phyloP scores from a whole-genome alignment of 495 filamentous ascomycete genomes.

The Aspergillus cristatus region DNA sequence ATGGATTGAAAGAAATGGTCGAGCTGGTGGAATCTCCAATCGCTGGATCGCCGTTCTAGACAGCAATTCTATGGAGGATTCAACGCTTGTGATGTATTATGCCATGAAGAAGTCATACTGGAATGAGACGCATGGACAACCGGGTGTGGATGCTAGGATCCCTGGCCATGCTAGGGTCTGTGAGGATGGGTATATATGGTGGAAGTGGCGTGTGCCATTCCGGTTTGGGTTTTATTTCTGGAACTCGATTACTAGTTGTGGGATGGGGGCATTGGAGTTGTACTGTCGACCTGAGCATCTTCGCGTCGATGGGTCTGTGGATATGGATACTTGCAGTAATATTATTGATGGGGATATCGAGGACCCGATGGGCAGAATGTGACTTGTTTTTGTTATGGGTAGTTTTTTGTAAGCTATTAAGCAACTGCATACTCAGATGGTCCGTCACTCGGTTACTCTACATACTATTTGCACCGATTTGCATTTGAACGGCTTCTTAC shows the following conservation, averaged over 20 bases:
- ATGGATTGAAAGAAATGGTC: not conserved
- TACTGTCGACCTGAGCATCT: not conserved
- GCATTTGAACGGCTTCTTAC: no score
- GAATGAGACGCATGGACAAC: not conserved
- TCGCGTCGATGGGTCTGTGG: not conserved
- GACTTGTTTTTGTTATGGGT: no score
- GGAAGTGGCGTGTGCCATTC: not conserved
- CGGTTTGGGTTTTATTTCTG: not conserved
- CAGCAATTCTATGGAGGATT: not conserved
- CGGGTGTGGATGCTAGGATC: not conserved
- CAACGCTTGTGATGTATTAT: not conserved
- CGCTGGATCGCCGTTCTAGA: not conserved
- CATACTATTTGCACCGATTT: no score
- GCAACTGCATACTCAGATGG: no score
- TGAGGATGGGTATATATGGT: not conserved
- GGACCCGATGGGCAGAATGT: not conserved
- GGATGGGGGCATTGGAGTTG: not conserved
- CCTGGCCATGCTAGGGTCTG: not conserved
- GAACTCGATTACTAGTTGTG: not conserved
- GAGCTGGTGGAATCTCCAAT: not conserved
- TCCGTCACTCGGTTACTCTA: no score
- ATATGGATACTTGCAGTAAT: not conserved
- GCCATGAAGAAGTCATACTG: not conserved
- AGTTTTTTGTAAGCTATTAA: no score
- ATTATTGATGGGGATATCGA: not conserved